Evolutionary conservation across 345 rosid genomes (phyloP).

Genomic region (Eutrema yunnanense): DNA sequence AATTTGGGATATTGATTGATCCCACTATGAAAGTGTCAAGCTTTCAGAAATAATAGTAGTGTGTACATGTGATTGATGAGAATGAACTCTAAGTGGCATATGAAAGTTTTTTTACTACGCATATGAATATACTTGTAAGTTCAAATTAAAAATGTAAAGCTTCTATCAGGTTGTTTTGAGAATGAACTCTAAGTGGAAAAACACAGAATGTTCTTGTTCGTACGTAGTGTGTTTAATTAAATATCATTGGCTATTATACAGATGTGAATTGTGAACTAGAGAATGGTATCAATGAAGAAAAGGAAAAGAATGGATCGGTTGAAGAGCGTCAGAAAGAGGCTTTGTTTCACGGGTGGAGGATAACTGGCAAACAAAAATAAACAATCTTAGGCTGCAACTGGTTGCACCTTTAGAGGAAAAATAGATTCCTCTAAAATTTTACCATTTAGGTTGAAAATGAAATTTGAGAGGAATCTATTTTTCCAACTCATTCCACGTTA

Average conservation of each 20-base stretch:
- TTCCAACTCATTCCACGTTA: no score
- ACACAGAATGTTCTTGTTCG: not conserved
- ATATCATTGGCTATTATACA: not conserved
- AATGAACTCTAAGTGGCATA: no score
- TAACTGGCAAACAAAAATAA: not conserved
- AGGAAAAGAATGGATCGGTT: not conserved
- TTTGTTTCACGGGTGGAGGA: slow-evolving; percentile 16
- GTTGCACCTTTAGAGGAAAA: no score
- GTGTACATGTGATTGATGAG: no score
- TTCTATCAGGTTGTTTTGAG: not conserved
- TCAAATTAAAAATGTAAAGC: not conserved
- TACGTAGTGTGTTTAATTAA: not conserved
- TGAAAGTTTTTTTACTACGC: not conserved
- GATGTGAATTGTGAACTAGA: not conserved
- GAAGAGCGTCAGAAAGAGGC: slow-evolving; percentile 9
- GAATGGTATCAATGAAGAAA: not conserved
- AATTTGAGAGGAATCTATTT: no score
- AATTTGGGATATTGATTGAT: not conserved
- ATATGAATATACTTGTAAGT: not conserved
- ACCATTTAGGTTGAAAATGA: no score
- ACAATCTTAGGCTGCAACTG: no score
- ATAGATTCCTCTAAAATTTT: no score
- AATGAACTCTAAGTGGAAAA: not conserved
- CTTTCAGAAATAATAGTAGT: not conserved
- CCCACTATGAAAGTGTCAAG: not conserved